Conservation (phyloP, 2,329 filamentous ascomycete genomes). For the Aspergillus sp. region DNA sequence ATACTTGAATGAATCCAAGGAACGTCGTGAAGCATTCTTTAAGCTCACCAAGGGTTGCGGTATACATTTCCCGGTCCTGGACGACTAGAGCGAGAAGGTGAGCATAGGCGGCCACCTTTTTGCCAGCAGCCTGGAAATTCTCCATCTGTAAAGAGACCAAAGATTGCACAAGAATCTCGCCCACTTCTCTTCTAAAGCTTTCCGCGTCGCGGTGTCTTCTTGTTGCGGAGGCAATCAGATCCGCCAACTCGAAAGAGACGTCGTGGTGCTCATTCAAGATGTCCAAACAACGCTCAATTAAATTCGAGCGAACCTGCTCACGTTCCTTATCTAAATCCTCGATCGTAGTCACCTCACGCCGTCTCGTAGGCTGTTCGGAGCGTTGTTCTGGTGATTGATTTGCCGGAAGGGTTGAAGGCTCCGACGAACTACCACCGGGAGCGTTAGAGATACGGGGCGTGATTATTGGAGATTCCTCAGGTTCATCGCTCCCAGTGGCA, state of each 20-base stretch:
- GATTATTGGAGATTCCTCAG: conserved; percentile 26
- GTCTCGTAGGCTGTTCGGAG: conserved; percentile 27
- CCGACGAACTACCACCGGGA: conserved; percentile 21
- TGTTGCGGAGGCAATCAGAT: conserved; percentile 76
- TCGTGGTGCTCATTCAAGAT: conserved; percentile 85
- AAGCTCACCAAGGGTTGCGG: conserved; percentile 70
- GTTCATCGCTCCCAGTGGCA: conserved; percentile 26
- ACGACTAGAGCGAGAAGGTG: conserved; percentile 87
- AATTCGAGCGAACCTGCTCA: conserved; percentile 67
- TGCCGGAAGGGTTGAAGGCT: conserved; percentile 24
- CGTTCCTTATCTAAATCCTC: conserved; percentile 80
- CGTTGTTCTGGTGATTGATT: conserved; percentile 24
- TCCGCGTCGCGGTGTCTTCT: conserved; percentile 61
- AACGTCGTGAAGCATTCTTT: conserved; percentile 76
- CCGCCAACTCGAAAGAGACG: conserved; percentile 86
- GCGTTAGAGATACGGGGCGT: conserved; percentile 20
- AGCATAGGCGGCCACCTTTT: conserved; percentile 85
- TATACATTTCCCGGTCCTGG: conserved; percentile 79
- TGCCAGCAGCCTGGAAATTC: conserved; percentile 57
- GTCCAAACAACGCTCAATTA: conserved; percentile 89
- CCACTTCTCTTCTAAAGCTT: conserved; percentile 70
- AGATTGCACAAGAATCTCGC: conserved; percentile 78
- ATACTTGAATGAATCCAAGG: conserved; percentile 74
- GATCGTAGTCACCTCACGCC: conserved; percentile 55
- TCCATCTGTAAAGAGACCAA: conserved; percentile 68